Conservation (phyloP, 768 basidiomycete genomes). For the Ephemerocybe angulata region DNA sequence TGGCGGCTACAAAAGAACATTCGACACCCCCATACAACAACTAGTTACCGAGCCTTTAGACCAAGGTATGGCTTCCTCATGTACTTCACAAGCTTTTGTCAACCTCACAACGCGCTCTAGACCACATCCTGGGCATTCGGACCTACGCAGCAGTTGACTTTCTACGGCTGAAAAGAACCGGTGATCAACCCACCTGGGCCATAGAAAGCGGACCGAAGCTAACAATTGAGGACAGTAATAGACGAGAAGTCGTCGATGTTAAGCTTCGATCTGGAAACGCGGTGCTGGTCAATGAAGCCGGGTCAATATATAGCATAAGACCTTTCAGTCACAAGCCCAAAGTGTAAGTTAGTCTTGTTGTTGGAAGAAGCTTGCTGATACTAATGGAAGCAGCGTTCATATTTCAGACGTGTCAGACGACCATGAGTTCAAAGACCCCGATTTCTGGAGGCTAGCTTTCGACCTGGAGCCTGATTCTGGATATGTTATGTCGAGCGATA, state of each 20-base stretch:
- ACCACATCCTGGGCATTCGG: conserved; percentile 21
- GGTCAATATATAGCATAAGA: not conserved
- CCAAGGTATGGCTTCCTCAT: conserved; percentile 5
- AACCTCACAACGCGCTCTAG: too few relatives aligned
- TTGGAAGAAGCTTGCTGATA: too few relatives aligned
- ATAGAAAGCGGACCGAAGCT: not conserved
- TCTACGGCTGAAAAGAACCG: conserved; percentile 11
- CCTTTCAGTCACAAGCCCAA: not conserved
- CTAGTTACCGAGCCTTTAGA: conserved; percentile 35
- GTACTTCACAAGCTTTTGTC: too few relatives aligned
- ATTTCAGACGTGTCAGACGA: not conserved
- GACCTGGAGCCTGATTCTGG: conserved; percentile 33
- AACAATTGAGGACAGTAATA: not conserved
- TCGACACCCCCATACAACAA: conserved; percentile 69
- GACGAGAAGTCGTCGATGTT: not conserved
- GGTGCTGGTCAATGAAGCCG: not conserved
- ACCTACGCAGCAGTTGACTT: conserved; percentile 21
- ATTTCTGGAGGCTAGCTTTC: conserved; percentile 52
- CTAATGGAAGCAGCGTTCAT: not conserved
- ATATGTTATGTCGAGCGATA: conserved; percentile 45
- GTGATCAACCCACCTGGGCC: not conserved
- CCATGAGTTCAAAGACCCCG: not conserved
- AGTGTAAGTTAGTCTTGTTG: not conserved
- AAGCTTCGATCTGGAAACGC: not conserved
- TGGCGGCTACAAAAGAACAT: conserved; percentile 40